Evolutionary conservation across 208 protist genomes (phyloP), one percentile per base, ranked within the genome.

Genomic region (Porcisia hertigi): DNA sequence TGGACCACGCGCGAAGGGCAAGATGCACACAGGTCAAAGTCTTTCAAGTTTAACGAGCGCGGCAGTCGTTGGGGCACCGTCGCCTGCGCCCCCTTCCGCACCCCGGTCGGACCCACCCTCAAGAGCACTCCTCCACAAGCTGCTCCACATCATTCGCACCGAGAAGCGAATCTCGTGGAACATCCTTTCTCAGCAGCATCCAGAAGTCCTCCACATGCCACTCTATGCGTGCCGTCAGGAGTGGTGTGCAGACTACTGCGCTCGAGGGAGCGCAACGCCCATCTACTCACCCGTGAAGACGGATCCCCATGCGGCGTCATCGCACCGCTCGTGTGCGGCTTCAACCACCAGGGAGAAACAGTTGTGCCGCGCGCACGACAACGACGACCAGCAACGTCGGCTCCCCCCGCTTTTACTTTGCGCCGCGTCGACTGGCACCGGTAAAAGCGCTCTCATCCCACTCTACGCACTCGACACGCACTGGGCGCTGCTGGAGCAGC

Each of bases 381-480:
- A 23, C 5, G 1, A 7, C 16, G 30, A 30, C 0, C 30, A 0
- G 30, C 55, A 34, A 55, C 25, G 5, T 25, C 36, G 57, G 39
- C 43, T 74, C 6, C 69, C 73, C n/a, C 81, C 76, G 60, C 53
- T 89, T 49, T 86, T 94, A 53, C 53, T 94, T 5, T 94, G 89
- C 60, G 75, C 77, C 12, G 89, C 92, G 6, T 54, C 84, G 2
- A 96, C 92, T 1, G 92, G 92, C 1, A 86, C 87, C 0, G 92
- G 92, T 0, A 96, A 96, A 71, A 92, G 87, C 39, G 82, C 91
- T 16, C 71, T 96, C 8, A 69, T 94, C 23, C 88, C 89, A 14
- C 77, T 96, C 9, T 93, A 83, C 71, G 75, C 94, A 3, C 67
- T 94, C 52, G 85, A 96, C 25, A 80, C 80, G 16, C 92, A 96